These are phyloP conservation scores for Grammothele lineata DNA, from an alignment of 768 basidiomycete species.

Conservation along the genomic window DNA sequence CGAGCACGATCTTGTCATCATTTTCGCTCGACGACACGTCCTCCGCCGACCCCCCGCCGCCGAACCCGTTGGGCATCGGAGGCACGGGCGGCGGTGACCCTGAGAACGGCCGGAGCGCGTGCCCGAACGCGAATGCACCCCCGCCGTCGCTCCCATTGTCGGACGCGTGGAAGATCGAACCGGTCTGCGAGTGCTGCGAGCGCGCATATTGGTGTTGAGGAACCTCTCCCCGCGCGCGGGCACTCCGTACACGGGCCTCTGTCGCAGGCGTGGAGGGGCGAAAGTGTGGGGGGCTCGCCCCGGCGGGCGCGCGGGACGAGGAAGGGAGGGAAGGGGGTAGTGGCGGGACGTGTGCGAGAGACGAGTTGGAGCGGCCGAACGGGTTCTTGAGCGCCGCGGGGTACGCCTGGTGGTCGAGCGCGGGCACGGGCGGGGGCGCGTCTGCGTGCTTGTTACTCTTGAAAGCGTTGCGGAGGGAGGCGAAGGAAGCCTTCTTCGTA, in stretches of 20 bases:
- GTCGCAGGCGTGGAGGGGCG: constrained; percentile 62
- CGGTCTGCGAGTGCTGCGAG: constrained; percentile 74
- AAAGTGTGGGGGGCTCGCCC: constrained; percentile 48
- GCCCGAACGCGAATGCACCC: constrained; percentile 25
- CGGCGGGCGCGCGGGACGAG: constrained; percentile 33
- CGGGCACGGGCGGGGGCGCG: constrained; percentile 69
- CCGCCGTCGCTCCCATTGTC: constrained; percentile 72
- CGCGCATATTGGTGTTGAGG: constrained; percentile 61
- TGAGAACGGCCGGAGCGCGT: constrained; percentile 30
- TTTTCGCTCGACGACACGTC: constrained; percentile 45
- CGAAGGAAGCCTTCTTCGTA: constrained; percentile 79
- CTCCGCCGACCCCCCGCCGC: constrained; percentile 39
- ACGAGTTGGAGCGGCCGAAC: constrained; percentile 79
- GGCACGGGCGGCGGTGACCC: constrained; percentile 77
- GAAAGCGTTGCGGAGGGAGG: constrained; percentile 84
- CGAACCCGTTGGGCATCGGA: constrained; percentile 62
- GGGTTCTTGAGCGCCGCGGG: constrained; percentile 76
- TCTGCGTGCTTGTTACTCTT: constrained; percentile 61
- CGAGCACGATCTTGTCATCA: constrained; percentile 64
- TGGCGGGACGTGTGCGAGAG: constrained; percentile 49
- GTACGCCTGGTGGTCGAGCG: constrained; percentile 62
- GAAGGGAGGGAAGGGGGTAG: constrained; percentile 36
- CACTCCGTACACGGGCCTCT: constrained; percentile 31
- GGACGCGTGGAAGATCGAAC: constrained; percentile 67
- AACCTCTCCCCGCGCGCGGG: constrained; percentile 38